phyloP scores from a whole-genome alignment of 768 basidiomycete genomes.

The Psilocybe tampanensis region DNA sequence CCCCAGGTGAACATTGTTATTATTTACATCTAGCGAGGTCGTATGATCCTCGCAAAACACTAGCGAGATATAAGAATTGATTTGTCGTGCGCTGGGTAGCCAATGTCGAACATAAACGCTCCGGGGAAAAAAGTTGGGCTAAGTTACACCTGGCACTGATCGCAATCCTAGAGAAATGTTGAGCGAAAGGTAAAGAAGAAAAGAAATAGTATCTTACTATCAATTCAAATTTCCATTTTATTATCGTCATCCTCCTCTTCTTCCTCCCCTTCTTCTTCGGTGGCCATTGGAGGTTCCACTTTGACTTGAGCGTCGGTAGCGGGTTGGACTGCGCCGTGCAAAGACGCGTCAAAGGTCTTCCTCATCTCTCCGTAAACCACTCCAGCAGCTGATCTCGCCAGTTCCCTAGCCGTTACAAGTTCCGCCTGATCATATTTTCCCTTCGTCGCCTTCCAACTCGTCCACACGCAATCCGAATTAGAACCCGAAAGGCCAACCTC shows the following conservation, averaged over 20 bases:
- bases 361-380: slow-evolving; percentile 53
- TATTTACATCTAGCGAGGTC: too few species aligned
- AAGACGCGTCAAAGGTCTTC: slow-evolving; percentile 33
- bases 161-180: too few species aligned
- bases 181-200: not conserved
- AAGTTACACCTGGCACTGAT: too few species aligned
- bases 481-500: slow-evolving; percentile 13
- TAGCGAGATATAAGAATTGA: too few species aligned
- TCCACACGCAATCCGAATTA: slow-evolving; percentile 52
- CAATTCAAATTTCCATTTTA: slow-evolving; percentile 44
- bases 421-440: slow-evolving; percentile 41
- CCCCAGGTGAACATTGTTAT: too few species aligned
- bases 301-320: not conserved
- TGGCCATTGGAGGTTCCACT: slow-evolving; percentile 1
- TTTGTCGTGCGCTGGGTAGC: too few species aligned
- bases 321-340: slow-evolving; percentile 1
- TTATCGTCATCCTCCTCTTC: slow-evolving; percentile 32
- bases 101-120: too few species aligned
- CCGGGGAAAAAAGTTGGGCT: too few species aligned
- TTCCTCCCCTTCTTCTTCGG: not conserved
- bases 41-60: too few species aligned
- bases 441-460: slow-evolving; percentile 48
- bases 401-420: slow-evolving; percentile 45
- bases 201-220: not conserved
- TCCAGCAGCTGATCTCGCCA: slow-evolving; percentile 49